Percentiles rank a stretch among this genome's conserved stretches.
phyloP scores from a whole-genome alignment of 2,329 filamentous ascomycete genomes.

The Diplodia sapinea region DNA sequence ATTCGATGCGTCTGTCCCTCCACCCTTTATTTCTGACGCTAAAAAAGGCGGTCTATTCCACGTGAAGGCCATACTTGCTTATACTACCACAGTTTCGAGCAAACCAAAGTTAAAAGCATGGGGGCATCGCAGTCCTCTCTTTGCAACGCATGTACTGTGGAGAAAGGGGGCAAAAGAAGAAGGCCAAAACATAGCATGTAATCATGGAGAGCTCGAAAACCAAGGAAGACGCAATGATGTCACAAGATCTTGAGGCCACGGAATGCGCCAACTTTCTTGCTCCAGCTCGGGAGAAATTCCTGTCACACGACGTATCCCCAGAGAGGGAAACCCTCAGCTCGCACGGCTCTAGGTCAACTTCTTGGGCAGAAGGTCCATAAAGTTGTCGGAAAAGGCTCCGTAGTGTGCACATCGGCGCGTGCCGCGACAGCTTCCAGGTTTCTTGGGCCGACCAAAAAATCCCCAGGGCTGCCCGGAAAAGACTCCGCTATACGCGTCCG shows the following conservation, averaged over 20 bases:
- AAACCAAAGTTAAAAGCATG: neutral
- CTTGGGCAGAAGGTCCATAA: too few species aligned
- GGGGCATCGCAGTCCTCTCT: neutral
- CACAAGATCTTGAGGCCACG: neutral
- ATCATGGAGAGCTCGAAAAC: neutral
- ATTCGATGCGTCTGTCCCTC: too few species aligned
- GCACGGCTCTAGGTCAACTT: neutral
- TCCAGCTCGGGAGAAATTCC: neutral
- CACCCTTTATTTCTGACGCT: too few species aligned
- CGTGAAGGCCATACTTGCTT: neutral
- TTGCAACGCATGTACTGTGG: neutral
- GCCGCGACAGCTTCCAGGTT: too few species aligned
- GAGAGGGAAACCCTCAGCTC: neutral
- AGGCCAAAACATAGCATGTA: neutral
- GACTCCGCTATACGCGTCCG: too few species aligned
- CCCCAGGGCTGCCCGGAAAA: too few species aligned
- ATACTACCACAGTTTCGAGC: neutral
- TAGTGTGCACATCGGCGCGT: too few species aligned
- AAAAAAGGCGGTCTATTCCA: too few species aligned
- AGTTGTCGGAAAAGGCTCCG: neutral
- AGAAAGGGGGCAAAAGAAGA: neutral
- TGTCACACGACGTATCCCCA: neutral
- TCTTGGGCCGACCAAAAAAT: too few species aligned
- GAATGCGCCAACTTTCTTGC: neutral
- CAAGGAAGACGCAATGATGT: neutral